Base-by-base conservation (phyloP, 345 rosid species). In the Citrus hindsii region DNA sequence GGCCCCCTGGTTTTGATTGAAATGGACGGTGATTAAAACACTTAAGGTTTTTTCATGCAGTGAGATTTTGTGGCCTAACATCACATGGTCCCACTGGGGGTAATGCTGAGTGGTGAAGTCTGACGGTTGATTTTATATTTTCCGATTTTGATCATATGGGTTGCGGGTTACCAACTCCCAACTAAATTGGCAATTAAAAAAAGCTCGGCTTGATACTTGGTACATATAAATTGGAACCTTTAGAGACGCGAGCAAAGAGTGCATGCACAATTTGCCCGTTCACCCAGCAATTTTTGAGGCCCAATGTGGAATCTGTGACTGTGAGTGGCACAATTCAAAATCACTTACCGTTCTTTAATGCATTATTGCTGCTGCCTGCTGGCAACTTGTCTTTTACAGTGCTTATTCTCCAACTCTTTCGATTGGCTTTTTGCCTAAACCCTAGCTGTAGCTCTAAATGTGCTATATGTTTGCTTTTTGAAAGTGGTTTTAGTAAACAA, bases 391-490 rank as follows among this genome's bases (percentile, higher is more conserved):
- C 12, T 46, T 46, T 13, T 0, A 0, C 18, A 46, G 13, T 3
- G 51, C 51, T 46, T 46, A 13, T 13, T 46, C 58, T 53, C 22
- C 58, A 53, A 19, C 58, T 53, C 58, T 18, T 42, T 25, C 5
- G n/a, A 9, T 18, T 27, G 48, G 25, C 14, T 32, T 4, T 40
- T n/a, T 32, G 8, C 75, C 46, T 71, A 53, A 35, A 22, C 75
- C 75, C 42, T 72, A 40, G 46, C 19, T 9, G 22, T 24, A 28
- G 60, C 38, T 70, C 22, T 35, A 70, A 70, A 18, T 51, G 7
- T 71, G 21, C 12, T n/a, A 22, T 9, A 38, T 24, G 76, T 18
- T 74, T 73, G 77, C 77, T 9, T 74, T 74, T 38, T 40, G 8
- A 60, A 61, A 61, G 38, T 27, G 77, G 32, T 7, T 61, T 60